Evolutionary conservation across 768 basidiomycete genomes (phyloP), one percentile per base, ranked within the genome.

Genomic region (Phylloporus rhodoxanthus): DNA sequence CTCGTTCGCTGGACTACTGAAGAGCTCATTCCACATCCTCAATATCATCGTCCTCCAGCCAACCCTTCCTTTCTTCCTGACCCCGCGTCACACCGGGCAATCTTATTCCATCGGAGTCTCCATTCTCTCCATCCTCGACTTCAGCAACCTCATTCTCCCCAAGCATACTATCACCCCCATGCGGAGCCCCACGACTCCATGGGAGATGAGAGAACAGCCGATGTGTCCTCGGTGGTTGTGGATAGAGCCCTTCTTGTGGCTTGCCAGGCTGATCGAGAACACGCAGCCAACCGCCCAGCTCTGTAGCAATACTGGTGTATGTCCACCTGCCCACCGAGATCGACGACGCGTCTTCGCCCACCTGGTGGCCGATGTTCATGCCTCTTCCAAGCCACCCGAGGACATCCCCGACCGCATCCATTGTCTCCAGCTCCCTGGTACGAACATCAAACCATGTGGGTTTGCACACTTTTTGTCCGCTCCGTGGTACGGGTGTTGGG

Each of bases 381-480:
- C 61, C 65, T 32, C 63, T 68, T 13, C 71, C 64, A 15, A 87
- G 66, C 89, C 89, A 89, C 38, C 68, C 69, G 14, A 55, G 45
- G 0, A 79, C 76, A 55, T 80, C 77, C 45, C 73, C 68, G 30
- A 88, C 72, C 17, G 74, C 80, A 45, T 77, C 80, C 68, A 75
- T 75, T 4, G 81, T 81, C n/a, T 78, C 77, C 51, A 79, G 76
- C 60, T 81, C 79, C 59, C 70, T 74, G 25, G 70, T 68, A 13
- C 82, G 69, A 36, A 68, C 70, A 25, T 85, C 82, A 64, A 93
- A 99, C 70, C 87, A 91, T 26, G 82, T 79, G 3, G 92, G 90
- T 69, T 98, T 98, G 71, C 75, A 82, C 13, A 90, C 71, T 58
- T 89, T 92, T 65, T 98, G 96, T 9, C 76, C 78, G 2, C 74